These are phyloP conservation scores for Sporobolomyces pararoseus DNA, from an alignment of 768 basidiomycete species.

Conservation along the genomic window DNA sequence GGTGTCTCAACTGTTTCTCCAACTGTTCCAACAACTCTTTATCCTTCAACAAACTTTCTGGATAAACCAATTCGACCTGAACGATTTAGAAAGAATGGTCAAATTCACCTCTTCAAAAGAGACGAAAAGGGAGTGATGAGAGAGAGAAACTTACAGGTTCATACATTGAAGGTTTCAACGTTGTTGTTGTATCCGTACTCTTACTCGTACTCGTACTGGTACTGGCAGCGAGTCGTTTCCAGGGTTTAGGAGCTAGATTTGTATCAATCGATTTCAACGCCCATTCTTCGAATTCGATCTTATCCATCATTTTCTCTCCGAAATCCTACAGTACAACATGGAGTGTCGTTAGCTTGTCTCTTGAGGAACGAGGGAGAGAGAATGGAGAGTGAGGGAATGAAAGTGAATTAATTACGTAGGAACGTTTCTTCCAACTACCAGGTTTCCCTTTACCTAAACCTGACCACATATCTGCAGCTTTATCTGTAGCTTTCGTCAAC, in stretches of 20 bases:
- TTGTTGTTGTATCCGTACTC: not conserved
- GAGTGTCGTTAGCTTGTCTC: too few species aligned
- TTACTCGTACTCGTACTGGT: slow-evolving; percentile 34
- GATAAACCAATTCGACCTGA: slow-evolving; percentile 45
- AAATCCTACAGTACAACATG: slow-evolving; percentile 44
- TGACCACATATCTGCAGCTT: slow-evolving; percentile 36
- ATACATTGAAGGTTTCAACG: not conserved
- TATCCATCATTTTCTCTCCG: slow-evolving; percentile 51
- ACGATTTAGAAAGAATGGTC: too few species aligned
- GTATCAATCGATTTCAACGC: slow-evolving; percentile 48
- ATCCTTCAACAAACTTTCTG: not conserved
- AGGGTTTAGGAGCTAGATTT: slow-evolving; percentile 45
- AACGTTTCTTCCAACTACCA: slow-evolving; percentile 27
- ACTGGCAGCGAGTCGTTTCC: slow-evolving; percentile 28
- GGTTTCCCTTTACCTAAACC: slow-evolving; percentile 24
- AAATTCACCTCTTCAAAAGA: slow-evolving; percentile 42
- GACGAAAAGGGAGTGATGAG: not conserved
- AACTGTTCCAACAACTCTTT: slow-evolving; percentile 14
- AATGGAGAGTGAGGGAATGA: not conserved
- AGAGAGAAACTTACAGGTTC: slow-evolving; percentile 3
- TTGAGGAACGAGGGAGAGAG: not conserved
- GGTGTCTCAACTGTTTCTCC: slow-evolving; percentile 17
- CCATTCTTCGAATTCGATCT: slow-evolving; percentile 52
- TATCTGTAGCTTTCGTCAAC: slow-evolving; percentile 23
- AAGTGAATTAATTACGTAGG: slow-evolving; percentile 24